Base-by-base conservation (phyloP, 345 rosid species). In the Corchorus capsularis region DNA sequence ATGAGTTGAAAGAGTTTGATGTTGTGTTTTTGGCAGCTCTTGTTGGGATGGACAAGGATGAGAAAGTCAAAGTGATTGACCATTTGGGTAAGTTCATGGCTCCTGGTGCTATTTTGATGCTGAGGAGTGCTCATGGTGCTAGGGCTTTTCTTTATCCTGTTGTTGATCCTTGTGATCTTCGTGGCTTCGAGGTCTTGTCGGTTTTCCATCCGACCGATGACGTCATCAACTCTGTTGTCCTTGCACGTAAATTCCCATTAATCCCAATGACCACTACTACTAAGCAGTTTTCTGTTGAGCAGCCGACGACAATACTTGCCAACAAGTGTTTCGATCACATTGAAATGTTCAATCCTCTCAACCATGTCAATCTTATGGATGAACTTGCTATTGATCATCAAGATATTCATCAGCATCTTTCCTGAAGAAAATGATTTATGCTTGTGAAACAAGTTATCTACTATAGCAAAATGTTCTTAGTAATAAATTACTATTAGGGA, bases 121-220 rank as follows among this genome's bases (percentile, higher is more conserved):
- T 93, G 12, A 85, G 99, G 85, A 94, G 99, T 13, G 98, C 99
- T n/a, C 94, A 94, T 57, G 97, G 94, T 4, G 95, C 99, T 73
- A 80, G 99, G 77, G 93, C 89, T 12, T 93, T 94, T 68, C 98
- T 94, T 4, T 94, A 94, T 70, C 99, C 99, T 0, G 88, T 93
- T 43, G 79, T 94, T 6, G 86, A 93, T 60, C 88, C 89, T 19
- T 74, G 80, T 75, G 99, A 94, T 78, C 88, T 94, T n/a, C 79
- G 71, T 34, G 96, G 93, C 16, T 94, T 94, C 17, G 82, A 93
- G 81, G 92, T 91, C 39, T 81, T 93, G n/a, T 88, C 93, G 1
- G 84, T 87, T 69, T 91, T 79, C 79, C 99, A 93, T 76, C 99
- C 99, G 0, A 90, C 88, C 0, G 95, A 91, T 81, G 98, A 94